These are phyloP conservation scores for Chrysanthemum makinoi DNA, from an alignment of 129 eudicot species.

Conservation along the genomic window DNA sequence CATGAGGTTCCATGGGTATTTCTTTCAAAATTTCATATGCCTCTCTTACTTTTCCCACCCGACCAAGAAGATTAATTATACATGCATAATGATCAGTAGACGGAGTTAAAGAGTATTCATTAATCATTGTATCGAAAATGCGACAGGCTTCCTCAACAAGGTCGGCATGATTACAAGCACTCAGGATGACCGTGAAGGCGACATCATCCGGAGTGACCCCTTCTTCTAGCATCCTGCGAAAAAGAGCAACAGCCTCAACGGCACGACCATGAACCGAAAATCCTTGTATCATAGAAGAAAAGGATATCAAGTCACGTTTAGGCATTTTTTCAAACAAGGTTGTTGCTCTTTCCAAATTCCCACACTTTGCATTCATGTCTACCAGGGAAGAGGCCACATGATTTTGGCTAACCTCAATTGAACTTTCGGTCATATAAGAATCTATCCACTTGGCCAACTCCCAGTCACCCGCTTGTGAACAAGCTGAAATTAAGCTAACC, in stretches of 20 bases:
- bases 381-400: slow-evolving; percentile 66
- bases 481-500: slow-evolving; percentile 75
- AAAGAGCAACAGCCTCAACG: slow-evolving; percentile 47
- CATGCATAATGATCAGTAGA: slow-evolving; percentile 69
- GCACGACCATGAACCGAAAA: slow-evolving; percentile 58
- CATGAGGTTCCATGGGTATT: slow-evolving; percentile 48
- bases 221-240: slow-evolving; percentile 54
- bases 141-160: slow-evolving; percentile 64
- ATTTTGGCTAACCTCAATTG: slow-evolving; percentile 33
- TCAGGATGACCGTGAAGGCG: slow-evolving; percentile 57
- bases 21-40: slow-evolving; percentile 56
- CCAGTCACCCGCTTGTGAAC: slow-evolving; percentile 65
- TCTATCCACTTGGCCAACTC: slow-evolving; percentile 68
- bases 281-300: slow-evolving; percentile 81
- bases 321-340: slow-evolving; percentile 49
- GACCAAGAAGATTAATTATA: slow-evolving; percentile 61
- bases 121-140: slow-evolving; percentile 39
- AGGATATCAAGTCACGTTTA: slow-evolving; percentile 49
- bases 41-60: slow-evolving; percentile 50
- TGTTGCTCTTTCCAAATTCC: slow-evolving; percentile 61
- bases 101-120: slow-evolving; percentile 41
- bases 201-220: slow-evolving; percentile 60
- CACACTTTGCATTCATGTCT: slow-evolving; percentile 79
- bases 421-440: slow-evolving; percentile 34
- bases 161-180: slow-evolving; percentile 58